Base-by-base conservation (phyloP, 1,284 basidiomycete species). In the Papiliotrema fonsecae region DNA sequence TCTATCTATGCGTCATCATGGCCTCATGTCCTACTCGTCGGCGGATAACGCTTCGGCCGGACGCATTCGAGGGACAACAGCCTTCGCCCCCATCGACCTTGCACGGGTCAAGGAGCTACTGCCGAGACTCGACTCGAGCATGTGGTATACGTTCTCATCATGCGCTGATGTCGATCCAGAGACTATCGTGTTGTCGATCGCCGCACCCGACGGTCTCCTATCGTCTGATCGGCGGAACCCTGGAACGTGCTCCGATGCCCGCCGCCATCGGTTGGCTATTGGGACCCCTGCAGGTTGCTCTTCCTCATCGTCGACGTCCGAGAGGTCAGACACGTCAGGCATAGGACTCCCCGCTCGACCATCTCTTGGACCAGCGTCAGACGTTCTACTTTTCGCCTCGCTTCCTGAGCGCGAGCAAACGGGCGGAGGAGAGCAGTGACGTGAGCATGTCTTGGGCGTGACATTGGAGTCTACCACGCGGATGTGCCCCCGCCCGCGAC, bases 291-390 rank as follows among this genome's bases (percentile, higher is more conserved):
- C 52, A 2, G 50, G 56, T 19, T 51, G 50, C 7, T 53, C 56
- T 2, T 58, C 57, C 24, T 63, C 60, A 21, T 72, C 75, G 3
- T 76, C 74, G 21, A 76, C 75, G 22, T 84, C 82, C 10, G 83
- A 81, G 11, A 42, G 26, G 45, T 85, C 82, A 0, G 82, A 83
- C 14, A 82, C 41, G 13, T 74, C 6, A 75, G 68, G 68, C 47
- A 63, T 61, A 6, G 68, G 68, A 32, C 58, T 62, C 6, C 68
- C 68, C 2, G 62, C 65, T 9, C 68, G 52, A 1, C 63, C 63
- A 4, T 60, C 47, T 2, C 68, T 52, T 0, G 66, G 68, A 3
- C 68, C 68, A 2, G 68, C 66, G 36, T 64, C 56, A 0, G 58
- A 57, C 21, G 58, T 34, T 44, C 42, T 44, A 42, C 28, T 24